These are phyloP conservation scores for Pichia sp. DNA, from an alignment of 1,139 yeast species.

Conservation along the genomic window DNA sequence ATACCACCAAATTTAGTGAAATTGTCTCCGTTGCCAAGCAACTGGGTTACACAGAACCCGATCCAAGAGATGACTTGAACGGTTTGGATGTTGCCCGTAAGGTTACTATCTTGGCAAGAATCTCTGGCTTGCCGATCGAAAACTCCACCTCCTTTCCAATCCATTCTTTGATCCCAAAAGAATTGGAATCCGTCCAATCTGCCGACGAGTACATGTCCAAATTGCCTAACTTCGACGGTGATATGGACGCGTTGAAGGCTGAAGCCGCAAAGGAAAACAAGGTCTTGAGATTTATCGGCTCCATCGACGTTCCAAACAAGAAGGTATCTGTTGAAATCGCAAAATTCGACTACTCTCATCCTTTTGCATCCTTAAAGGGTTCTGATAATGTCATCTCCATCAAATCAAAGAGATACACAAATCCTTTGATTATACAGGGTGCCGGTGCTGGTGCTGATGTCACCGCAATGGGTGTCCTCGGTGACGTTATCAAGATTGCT, in stretches of 20 bases:
- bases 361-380: slow-evolving; percentile 92
- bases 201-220: slow-evolving; percentile 75
- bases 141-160: slow-evolving; percentile 97
- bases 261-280: slow-evolving; percentile 80
- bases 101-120: slow-evolving; percentile 90
- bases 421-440: slow-evolving; percentile 94
- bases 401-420: slow-evolving; percentile 83
- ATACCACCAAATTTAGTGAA: slow-evolving; percentile 74
- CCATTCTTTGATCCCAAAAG: slow-evolving; percentile 84
- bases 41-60: slow-evolving; percentile 97
- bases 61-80: slow-evolving; percentile 96
- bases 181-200: slow-evolving; percentile 66
- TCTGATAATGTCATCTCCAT: slow-evolving; percentile 93
- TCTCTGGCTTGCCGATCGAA: slow-evolving; percentile 78
- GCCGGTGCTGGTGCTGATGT: slow-evolving; percentile 99
- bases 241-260: slow-evolving; percentile 69
- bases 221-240: slow-evolving; percentile 78
- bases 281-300: slow-evolving; percentile 90
- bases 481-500: slow-evolving; percentile 86
- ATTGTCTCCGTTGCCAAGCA: slow-evolving; percentile 83
- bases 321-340: slow-evolving; percentile 82
- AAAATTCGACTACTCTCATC: slow-evolving; percentile 81
- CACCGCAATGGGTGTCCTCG: slow-evolving; percentile 97
- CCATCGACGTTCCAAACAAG: slow-evolving; percentile 68
- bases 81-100: slow-evolving; percentile 98